Base-by-base conservation (phyloP, 208 protist species). In the Leishmania gerbilli region DNA sequence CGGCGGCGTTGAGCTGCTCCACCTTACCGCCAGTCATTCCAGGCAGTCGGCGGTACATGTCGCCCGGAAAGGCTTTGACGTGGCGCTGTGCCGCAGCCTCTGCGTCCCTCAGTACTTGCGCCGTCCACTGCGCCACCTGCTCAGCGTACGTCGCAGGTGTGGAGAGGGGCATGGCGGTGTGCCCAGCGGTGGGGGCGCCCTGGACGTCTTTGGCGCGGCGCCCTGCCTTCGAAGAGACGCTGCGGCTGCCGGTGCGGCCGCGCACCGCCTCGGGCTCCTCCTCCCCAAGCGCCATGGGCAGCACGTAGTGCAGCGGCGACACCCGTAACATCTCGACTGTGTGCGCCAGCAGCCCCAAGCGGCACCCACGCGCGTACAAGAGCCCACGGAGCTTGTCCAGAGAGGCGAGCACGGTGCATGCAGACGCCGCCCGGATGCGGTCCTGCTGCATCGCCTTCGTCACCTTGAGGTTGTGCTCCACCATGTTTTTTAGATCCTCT, bases 301-400 rank as follows among this genome's bases (percentile, higher is more conserved):
- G 78, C 13, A 86, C 17, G 78, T 94, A 95, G 82, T 92, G 86
- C 62, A 93, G 89, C 21, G 92, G 85, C 21, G 87, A 79, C 8
- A 97, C 69, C 37, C 86, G 86, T 68, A 89, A 83, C 76, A 95
- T 78, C 78, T 96, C 92, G 0, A 96, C 84, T 24, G 84, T 80
- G 85, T 91, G 89, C 31, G 88, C 82, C 62, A 97, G 79, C 49
- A 89, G 82, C 60, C 88, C 84, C 13, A 97, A 89, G 7, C 87
- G 77, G 45, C 85, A 85, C 21, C 92, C 94, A 37, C 91, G 92
- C 64, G 80, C 69, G 84, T 95, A 97, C 21, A 97, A 77, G 51
- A 75, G 78, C 67, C 84, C 84, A 67, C 94, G 91, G 47, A 97
- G 83, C 27, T 91, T 64, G 79, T 96, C 92, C 19, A 97, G 62